Evolutionary conservation across 2,329 filamentous ascomycete genomes (phyloP).

Genomic region (Colletotrichum sp.): DNA sequence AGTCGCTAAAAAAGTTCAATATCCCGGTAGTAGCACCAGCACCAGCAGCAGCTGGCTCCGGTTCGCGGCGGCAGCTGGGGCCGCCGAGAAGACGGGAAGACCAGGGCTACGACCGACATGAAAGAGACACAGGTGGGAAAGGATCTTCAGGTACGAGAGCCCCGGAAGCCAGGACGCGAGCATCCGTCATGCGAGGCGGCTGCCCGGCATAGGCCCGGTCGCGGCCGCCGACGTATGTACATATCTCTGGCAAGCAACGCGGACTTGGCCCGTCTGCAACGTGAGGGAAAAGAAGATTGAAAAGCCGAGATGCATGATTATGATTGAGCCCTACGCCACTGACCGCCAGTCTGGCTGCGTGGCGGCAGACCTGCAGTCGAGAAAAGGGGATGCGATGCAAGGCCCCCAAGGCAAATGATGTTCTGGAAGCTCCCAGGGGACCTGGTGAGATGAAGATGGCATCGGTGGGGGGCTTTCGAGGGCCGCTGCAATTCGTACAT

Average conservation of each 20-base stretch:
- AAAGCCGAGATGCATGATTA: background rate
- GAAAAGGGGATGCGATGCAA: background rate
- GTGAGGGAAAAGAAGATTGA: background rate
- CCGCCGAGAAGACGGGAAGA: background rate
- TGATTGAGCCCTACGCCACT: background rate
- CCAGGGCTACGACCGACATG: background rate
- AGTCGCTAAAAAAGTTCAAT: background rate
- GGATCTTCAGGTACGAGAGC: constrained; percentile 4
- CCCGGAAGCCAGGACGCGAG: background rate
- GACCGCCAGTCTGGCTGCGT: background rate
- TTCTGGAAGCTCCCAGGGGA: background rate
- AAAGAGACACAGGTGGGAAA: background rate
- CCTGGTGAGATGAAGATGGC: background rate
- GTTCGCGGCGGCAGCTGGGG: background rate
- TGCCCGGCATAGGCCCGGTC: background rate
- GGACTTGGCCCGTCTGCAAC: background rate
- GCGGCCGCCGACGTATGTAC: background rate
- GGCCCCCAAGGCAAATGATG: background rate
- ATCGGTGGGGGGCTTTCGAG: background rate
- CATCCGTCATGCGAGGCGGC: background rate
- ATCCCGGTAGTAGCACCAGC: background rate
- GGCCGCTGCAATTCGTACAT: background rate
- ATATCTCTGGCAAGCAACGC: background rate
- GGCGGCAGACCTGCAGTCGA: background rate
- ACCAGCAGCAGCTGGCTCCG: background rate